Conservation (phyloP, 345 rosid genomes). For the Hibiscus mutabilis region DNA sequence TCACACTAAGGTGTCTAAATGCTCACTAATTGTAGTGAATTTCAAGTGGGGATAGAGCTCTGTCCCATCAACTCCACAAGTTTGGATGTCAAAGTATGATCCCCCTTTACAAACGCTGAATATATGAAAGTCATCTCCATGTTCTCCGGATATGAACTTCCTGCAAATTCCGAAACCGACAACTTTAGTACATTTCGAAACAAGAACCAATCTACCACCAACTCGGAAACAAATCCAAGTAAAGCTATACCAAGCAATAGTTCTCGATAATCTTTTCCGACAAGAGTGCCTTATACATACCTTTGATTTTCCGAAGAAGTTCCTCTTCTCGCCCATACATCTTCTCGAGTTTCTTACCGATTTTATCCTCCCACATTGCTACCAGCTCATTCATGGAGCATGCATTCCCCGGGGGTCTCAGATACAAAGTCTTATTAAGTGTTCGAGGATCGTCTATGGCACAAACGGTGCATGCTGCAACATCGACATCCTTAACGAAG, state of each 20-base stretch:
- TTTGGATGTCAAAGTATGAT: conserved; percentile 39
- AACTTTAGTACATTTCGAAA: neutral
- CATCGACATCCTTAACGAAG: conserved; percentile 51
- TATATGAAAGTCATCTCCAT: conserved; percentile 44
- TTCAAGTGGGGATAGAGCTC: conserved; percentile 43
- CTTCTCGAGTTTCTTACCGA: conserved; percentile 52
- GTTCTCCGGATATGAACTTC: conserved; percentile 44
- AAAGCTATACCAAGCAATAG: neutral
- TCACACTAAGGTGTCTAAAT: conserved; percentile 35
- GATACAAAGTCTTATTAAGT: conserved; percentile 49
- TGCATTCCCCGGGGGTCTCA: conserved; percentile 64
- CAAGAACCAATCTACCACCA: neutral
- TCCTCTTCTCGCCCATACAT: conserved; percentile 48
- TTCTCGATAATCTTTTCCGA: too few relatives aligned
- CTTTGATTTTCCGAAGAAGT: conserved; percentile 53
- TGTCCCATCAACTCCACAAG: conserved; percentile 40
- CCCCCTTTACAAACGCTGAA: conserved; percentile 48
- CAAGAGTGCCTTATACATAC: conserved; percentile 21
- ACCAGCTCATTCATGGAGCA: conserved; percentile 64
- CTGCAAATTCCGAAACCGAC: conserved; percentile 31
- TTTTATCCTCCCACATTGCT: conserved; percentile 63
- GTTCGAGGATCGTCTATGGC: conserved; percentile 65
- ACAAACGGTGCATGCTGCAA: conserved; percentile 52
- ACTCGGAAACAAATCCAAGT: neutral
- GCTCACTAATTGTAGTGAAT: conserved; percentile 36